Conservation (phyloP, 176 grass and related monocot species). For the Microstegium vimineum region DNA sequence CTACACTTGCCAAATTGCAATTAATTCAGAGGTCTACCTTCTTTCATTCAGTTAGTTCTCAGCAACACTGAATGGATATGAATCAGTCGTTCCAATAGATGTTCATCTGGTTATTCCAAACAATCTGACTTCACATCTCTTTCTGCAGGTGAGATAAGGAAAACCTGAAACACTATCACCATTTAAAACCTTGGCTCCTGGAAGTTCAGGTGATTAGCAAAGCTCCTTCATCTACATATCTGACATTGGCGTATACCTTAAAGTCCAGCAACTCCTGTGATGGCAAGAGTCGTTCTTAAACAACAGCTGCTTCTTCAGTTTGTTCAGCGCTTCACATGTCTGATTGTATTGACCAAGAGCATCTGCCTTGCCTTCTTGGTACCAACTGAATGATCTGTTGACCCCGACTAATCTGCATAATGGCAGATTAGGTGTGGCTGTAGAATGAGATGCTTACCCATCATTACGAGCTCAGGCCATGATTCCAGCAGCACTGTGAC, state of each 20-base stretch:
- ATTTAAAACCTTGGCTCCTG: neutral
- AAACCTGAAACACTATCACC: neutral
- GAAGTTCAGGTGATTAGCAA: neutral
- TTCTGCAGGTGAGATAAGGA: constrained; percentile 15
- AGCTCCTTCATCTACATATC: constrained; percentile 21
- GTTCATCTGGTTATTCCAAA: neutral
- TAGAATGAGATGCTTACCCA: neutral
- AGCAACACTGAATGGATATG: neutral
- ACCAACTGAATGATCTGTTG: constrained; percentile 18
- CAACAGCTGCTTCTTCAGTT: constrained; percentile 27
- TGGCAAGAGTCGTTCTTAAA: neutral
- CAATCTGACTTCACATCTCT: neutral
- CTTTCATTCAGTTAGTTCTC: constrained; percentile 9
- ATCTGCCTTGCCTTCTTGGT: constrained; percentile 19
- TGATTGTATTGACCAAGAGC: constrained; percentile 45
- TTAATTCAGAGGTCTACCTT: neutral
- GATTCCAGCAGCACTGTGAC: constrained; percentile 51
- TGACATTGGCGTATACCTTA: neutral
- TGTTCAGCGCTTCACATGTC: constrained; percentile 41
- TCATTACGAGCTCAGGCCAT: constrained; percentile 47
- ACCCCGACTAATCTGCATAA: neutral
- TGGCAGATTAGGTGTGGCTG: neutral
- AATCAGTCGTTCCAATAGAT: neutral
- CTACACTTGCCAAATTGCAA: neutral
- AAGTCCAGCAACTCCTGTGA: neutral